phyloP scores from a whole-genome alignment of 768 basidiomycete species.

The Suillus placidus region DNA sequence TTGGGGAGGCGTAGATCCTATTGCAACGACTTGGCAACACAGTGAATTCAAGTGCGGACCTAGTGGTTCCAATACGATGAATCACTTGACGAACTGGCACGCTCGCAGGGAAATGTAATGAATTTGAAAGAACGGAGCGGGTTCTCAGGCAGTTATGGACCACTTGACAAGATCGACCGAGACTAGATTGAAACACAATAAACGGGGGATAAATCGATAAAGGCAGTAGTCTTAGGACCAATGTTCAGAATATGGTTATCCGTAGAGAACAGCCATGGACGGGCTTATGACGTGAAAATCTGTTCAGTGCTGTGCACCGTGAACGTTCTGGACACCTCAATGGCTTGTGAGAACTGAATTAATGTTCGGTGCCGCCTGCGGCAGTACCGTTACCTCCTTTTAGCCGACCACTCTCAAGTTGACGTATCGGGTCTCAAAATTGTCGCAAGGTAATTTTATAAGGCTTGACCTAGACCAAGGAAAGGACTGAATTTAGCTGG shows the following conservation, averaged over 20 bases:
- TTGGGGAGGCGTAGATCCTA: not conserved
- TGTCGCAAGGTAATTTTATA: not conserved
- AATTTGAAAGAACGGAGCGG: not conserved
- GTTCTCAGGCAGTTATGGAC: not conserved
- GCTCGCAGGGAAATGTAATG: not conserved
- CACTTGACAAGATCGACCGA: not conserved
- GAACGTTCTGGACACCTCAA: not conserved
- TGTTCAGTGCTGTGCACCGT: not conserved
- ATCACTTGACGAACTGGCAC: not conserved
- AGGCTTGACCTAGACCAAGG: not conserved
- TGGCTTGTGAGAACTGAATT: not conserved
- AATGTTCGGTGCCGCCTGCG: not conserved
- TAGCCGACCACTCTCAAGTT: not conserved
- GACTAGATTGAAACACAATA: not conserved
- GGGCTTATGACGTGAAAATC: not conserved
- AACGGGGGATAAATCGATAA: not conserved
- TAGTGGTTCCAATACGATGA: not conserved
- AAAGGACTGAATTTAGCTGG: not conserved
- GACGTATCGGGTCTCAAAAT: not conserved
- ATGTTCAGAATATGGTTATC: not conserved
- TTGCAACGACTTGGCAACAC: not conserved
- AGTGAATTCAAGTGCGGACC: not conserved
- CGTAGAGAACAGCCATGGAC: not conserved
- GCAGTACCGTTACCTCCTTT: not conserved
- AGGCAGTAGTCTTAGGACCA: conserved; percentile 1